Evolutionary conservation across 768 basidiomycete genomes (phyloP), one percentile per base, ranked within the genome.

Genomic region (Podaxis sp.): DNA sequence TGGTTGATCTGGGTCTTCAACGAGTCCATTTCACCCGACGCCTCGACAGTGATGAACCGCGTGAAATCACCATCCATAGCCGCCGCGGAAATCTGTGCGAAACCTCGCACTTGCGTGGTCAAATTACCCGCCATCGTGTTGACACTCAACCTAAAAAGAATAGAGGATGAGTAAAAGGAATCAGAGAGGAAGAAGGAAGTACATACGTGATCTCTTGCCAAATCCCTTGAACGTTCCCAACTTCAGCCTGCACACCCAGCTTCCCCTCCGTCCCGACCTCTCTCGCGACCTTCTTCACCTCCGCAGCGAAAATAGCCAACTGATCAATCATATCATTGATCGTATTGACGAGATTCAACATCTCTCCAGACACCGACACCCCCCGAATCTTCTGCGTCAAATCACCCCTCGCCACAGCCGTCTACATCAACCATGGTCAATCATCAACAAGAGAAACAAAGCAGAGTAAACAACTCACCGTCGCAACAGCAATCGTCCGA

Each of bases 201-300:
- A 42, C 92, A 61, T 72, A 95, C 92, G 96, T 98, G 73, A 99
- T 99, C 74, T 96, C 95, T 69, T 96, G 93, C 97, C 97, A 99
- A 38, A 95, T 96, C 42, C 97, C 97, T 72, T 98, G 94, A 5
- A 99, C 92, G 62, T 95, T 93, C 63, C 94, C 95, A 7, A 98
- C 93, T 74, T 98, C 94, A 3, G 97, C 97, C 70, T 97, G 96
- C 0, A 96, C 97, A 67, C 97, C 96, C 4, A 99, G 80, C 76
- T 98, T 98, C n/a, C 97, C 96, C 71, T 98, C 95, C 13, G 96
- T 98, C 52, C 96, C 96, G 71, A 99, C 96, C 74, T 99, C 96
- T 38, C 95, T 81, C 1, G 97, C 97, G 59, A 99, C 96, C 71
- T 96, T 93, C 76, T 95, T 98, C 63, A 98, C 82, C 68, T 85